Evolutionary conservation across 2,329 filamentous ascomycete species (phyloP).

Genomic region (Fusarium sarcochroum): DNA sequence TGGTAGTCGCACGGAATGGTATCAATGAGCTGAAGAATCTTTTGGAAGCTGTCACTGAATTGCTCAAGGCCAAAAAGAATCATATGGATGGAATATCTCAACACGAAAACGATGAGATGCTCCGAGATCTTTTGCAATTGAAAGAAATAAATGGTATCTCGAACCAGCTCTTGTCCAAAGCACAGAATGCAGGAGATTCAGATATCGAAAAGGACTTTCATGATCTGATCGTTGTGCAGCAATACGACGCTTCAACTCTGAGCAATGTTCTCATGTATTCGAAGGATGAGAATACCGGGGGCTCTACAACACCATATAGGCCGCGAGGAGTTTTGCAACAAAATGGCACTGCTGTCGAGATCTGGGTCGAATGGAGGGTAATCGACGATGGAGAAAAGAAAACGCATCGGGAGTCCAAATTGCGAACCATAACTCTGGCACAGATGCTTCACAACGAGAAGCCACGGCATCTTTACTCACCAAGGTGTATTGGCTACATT

Average conservation of each 20-base stretch:
- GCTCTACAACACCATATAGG: background rate
- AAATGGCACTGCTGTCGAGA: background rate
- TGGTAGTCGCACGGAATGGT: background rate
- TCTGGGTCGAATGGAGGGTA: background rate
- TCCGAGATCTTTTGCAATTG: background rate
- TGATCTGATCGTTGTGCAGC: background rate
- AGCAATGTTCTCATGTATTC: background rate
- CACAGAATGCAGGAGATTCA: background rate
- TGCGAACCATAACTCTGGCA: background rate
- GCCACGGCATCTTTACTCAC: background rate
- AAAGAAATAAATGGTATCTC: background rate
- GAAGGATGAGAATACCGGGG: background rate
- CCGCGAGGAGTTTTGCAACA: background rate
- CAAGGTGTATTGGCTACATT: background rate
- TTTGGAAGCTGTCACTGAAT: background rate
- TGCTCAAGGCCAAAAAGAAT: background rate
- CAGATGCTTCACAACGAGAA: background rate
- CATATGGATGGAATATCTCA: background rate
- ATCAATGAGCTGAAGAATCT: background rate
- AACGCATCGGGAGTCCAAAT: background rate
- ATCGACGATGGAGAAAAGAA: background rate
- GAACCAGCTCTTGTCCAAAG: background rate
- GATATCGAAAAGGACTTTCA: background rate
- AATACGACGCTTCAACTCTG: background rate
- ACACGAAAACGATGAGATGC: background rate